Conservation (phyloP, 768 basidiomycete species). For the Auricularia sp. region DNA sequence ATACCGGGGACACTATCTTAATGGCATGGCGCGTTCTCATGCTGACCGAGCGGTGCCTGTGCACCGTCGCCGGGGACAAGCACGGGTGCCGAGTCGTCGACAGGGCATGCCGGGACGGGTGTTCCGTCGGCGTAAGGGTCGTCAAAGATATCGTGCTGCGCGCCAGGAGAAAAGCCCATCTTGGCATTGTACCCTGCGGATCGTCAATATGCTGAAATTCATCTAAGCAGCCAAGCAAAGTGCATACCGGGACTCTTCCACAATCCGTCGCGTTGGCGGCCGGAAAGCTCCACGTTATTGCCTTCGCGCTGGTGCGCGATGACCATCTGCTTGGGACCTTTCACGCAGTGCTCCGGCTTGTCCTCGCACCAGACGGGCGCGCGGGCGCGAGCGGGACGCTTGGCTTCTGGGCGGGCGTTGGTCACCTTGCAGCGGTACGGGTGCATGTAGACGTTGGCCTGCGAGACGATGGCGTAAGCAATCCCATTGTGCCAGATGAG, state of each 20-base stretch:
- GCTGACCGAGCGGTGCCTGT: too few relatives aligned
- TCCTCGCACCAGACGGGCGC: slow-evolving; percentile 9
- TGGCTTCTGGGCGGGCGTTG: background rate
- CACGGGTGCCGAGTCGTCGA: background rate
- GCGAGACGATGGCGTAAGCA: background rate
- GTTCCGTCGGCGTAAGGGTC: background rate
- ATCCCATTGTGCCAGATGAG: too few relatives aligned
- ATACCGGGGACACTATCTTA: too few relatives aligned
- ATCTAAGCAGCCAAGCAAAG: background rate
- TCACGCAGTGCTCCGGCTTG: background rate
- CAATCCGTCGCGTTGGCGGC: slow-evolving; percentile 1
- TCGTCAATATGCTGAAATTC: background rate
- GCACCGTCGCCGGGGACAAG: too few relatives aligned
- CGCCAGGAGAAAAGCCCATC: background rate
- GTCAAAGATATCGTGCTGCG: slow-evolving; percentile 3
- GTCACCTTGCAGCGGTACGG: slow-evolving; percentile 8
- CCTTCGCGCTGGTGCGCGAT: slow-evolving; percentile 8
- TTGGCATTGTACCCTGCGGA: background rate
- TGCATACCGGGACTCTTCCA: slow-evolving; percentile 4
- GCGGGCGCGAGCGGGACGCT: slow-evolving; percentile 1
- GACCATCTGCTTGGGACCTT: slow-evolving; percentile 9
- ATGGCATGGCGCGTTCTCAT: too few relatives aligned
- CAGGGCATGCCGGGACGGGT: background rate
- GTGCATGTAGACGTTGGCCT: slow-evolving; percentile 9
- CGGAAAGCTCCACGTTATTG: slow-evolving; percentile 5